Evolutionary conservation across 306 rosid species (phyloP).

Genomic region (Cicer cuneatum): DNA sequence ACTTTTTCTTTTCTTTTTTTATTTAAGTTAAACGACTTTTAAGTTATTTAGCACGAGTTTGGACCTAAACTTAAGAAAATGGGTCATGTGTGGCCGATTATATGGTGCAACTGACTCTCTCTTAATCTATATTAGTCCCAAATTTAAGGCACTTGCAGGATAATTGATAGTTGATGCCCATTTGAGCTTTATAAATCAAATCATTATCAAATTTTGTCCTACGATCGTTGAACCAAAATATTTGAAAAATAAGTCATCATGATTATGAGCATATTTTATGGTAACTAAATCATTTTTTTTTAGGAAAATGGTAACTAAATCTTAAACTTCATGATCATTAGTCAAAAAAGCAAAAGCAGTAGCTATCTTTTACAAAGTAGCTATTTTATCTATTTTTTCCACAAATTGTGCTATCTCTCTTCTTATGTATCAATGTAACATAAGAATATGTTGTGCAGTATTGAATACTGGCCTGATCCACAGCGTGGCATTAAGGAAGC

Average conservation of each 20-base stretch:
- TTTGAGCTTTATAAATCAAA: background rate
- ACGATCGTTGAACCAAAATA: background rate
- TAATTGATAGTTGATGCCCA: background rate
- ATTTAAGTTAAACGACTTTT: background rate
- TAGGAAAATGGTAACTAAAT: background rate
- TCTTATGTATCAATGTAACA: constrained; percentile 16
- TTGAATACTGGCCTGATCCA: constrained; percentile 91
- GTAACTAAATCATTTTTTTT: background rate
- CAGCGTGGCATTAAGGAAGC: constrained; percentile 92
- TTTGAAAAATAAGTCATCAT: background rate
- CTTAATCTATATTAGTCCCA: too few relatives aligned
- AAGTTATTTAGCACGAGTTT: background rate
- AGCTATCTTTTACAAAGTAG: constrained; percentile 27
- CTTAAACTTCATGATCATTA: constrained; percentile 18
- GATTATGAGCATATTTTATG: background rate
- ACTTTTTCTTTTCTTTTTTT: background rate
- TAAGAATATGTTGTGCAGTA: constrained; percentile 54
- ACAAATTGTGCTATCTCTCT: background rate
- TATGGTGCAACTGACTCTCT: too few relatives aligned
- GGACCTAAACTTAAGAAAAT: too few relatives aligned
- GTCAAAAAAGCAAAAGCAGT: background rate
- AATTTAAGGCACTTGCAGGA: background rate
- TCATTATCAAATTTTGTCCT: background rate
- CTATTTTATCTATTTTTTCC: background rate
- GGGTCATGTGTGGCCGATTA: too few relatives aligned